Conservation (phyloP, 1,139 yeast genomes). For the Pichia cactophila region DNA sequence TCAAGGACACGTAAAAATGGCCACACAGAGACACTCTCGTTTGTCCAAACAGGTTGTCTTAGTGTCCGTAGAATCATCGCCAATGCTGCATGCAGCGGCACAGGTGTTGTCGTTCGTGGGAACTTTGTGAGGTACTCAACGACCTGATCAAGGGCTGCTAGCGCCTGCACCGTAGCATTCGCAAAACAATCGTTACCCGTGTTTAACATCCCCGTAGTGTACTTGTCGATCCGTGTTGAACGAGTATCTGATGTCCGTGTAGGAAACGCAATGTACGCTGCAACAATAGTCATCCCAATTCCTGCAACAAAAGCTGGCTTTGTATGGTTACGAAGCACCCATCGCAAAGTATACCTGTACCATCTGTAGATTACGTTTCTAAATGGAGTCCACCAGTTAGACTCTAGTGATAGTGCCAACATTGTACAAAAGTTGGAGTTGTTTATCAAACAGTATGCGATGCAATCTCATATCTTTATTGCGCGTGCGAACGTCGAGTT, state of each 20-base stretch:
- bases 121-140: background rate
- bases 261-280: background rate
- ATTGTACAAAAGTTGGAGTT: too few relatives aligned
- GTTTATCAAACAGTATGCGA: too few relatives aligned
- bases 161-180: conserved; percentile 82
- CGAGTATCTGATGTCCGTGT: background rate
- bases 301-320: background rate
- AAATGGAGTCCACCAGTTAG: background rate
- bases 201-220: conserved; percentile 78
- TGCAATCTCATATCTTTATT: too few relatives aligned
- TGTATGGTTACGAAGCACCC: background rate
- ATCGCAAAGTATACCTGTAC: background rate
- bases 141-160: conserved; percentile 33
- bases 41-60: conserved; percentile 52
- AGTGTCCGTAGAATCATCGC: conserved; percentile 47
- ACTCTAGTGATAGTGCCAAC: too few relatives aligned
- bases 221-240: conserved; percentile 55
- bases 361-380: background rate
- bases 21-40: conserved; percentile 67
- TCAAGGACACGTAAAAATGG: conserved; percentile 69
- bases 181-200: conserved; percentile 88
- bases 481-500: too few relatives aligned
- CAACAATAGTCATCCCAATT: background rate
- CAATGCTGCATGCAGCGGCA: conserved; percentile 52
- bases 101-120: conserved; percentile 20